Base-by-base conservation (phyloP, 2,329 filamentous ascomycete species). In the Parafenestella ontariensis region DNA sequence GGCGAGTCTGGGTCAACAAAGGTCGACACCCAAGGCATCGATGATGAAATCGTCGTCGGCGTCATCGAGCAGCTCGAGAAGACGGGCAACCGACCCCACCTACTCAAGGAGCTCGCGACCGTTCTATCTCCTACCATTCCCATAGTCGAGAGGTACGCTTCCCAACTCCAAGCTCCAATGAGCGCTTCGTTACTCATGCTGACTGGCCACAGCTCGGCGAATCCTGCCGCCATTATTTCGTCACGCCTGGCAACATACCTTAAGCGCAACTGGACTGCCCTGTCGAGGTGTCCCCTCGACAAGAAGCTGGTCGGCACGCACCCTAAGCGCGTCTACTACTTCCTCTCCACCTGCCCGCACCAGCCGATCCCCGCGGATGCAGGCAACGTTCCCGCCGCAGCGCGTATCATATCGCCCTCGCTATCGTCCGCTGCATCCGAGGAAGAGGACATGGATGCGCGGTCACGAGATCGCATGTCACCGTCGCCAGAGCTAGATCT, bases 271-370 rank as follows among this genome's bases (percentile, higher is more conserved):
- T 90, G 85, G 93, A 90, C 87, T 24, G 86, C 89, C 7, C 79
- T 88, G 46, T 83, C 89, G 46, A 91, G 90, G 48, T 98, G 95
- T 77, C 94, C 95, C 3, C 80, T 98, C 50, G 91, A 91, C 46
- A 98, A 98, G 79, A 92, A 96, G 77, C 86, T 97, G 49, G 92
- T 97, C 74, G 88, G 90, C 36, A 89, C 94, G 37, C 94, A 98
- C 74, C 95, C 95, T 18, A 90, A 94, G 72, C 91, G 95, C 76
- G 93, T 96, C 42, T 98, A 96, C 81, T 98, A 96, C 79, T 98
- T 93, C 79, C 85, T 99, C 56, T 96, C 92, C 34, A 96, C 90
- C n/a, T 89, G 85, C 70, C 87, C 90, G 42, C 91, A 89, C 71
- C 91, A 94, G 72, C 87, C 91, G 33, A 86, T 98, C 18, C 91